A percentile compares a stretch with the other conserved stretches of the same genome.
These are phyloP conservation scores for Phaeosphaeriaceae sp. DNA, from an alignment of 2,329 filamentous ascomycete species.

Conservation along the genomic window DNA sequence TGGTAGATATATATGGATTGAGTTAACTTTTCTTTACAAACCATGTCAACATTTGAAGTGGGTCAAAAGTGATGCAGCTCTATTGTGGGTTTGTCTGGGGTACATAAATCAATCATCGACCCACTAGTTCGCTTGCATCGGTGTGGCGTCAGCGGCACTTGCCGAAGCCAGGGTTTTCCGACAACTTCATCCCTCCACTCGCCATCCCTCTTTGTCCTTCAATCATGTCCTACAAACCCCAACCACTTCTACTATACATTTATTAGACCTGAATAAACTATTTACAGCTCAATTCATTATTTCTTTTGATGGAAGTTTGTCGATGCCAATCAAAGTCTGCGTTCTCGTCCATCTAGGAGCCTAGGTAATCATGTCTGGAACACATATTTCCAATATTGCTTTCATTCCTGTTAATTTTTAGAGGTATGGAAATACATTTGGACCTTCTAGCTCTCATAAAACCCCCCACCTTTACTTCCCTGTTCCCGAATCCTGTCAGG, in stretches of 20 bases:
- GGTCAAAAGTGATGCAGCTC: conserved; percentile 9
- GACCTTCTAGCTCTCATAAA: no score
- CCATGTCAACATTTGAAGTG: conserved; percentile 1
- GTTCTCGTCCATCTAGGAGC: no score
- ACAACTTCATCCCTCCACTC: conserved; percentile 3
- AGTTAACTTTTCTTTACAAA: neutral
- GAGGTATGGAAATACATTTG: no score
- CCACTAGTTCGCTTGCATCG: conserved; percentile 1
- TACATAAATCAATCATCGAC: conserved; percentile 9
- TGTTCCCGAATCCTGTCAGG: no score
- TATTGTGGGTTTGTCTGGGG: conserved; percentile 17
- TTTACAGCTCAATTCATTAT: no score
- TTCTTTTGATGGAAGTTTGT: no score
- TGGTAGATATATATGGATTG: neutral
- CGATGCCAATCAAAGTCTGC: no score
- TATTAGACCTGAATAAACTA: neutral
- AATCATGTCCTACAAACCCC: neutral
- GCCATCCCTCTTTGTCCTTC: neutral
- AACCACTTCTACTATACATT: neutral
- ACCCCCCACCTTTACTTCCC: no score
- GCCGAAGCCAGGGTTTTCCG: neutral
- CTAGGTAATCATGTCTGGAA: no score
- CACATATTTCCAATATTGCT: no score
- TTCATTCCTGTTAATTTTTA: no score
- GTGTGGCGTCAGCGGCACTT: conserved; percentile 1